These are phyloP conservation scores for Xylaria sp. DNA, from an alignment of 2,329 filamentous ascomycete genomes.

Conservation along the genomic window DNA sequence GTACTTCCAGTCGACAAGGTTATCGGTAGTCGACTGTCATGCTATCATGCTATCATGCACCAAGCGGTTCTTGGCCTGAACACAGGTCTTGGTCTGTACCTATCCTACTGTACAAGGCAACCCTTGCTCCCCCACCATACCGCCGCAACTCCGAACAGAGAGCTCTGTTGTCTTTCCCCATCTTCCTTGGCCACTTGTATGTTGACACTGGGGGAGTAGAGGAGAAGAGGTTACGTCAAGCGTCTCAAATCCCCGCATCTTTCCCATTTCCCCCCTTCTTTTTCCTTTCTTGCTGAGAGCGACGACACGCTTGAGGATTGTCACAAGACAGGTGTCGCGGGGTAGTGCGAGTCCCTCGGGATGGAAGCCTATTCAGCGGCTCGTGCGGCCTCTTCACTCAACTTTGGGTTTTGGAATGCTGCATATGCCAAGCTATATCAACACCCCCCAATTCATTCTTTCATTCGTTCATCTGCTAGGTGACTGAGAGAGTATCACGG, in stretches of 20 bases:
- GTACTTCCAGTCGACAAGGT: not conserved
- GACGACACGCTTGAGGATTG: conserved; percentile 9
- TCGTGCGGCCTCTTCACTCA: conserved; percentile 19
- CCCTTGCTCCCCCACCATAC: conserved; percentile 13
- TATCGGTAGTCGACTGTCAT: not conserved
- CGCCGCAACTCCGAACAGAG: not conserved
- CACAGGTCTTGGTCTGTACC: not conserved
- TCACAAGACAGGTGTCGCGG: conserved; percentile 16
- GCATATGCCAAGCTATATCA: conserved; percentile 30
- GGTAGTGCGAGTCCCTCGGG: conserved; percentile 13
- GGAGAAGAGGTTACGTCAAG: not conserved
- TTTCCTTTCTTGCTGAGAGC: not conserved
- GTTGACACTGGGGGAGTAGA: not conserved
- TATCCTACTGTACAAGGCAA: not conserved
- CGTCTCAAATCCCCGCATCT: not conserved
- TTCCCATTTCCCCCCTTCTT: not conserved
- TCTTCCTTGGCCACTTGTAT: not conserved
- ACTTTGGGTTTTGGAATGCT: conserved; percentile 17
- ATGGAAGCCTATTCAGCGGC: conserved; percentile 28
- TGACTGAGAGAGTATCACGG: conserved; percentile 26
- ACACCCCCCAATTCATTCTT: not conserved
- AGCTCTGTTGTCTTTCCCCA: not conserved
- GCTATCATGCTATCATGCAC: conserved; percentile 1
- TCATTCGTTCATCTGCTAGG: conserved; percentile 24
- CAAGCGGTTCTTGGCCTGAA: not conserved